Evolutionary conservation across 768 basidiomycete genomes (phyloP), one percentile per base, ranked within the genome.

Genomic region (Podaxis rugospora): DNA sequence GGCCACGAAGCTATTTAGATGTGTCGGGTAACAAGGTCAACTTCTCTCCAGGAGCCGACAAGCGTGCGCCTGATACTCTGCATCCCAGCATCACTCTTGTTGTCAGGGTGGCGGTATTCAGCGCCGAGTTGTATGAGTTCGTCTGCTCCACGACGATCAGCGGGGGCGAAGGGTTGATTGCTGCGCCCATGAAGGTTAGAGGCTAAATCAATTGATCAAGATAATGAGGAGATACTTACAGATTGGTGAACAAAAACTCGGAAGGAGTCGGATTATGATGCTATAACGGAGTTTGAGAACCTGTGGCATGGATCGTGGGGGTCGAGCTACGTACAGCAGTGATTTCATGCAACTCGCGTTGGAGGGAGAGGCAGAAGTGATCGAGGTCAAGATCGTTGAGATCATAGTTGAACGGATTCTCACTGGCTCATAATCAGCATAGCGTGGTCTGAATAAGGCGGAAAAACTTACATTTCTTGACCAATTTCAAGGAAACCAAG

Each of bases 151-250:
- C 85, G 82, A 11, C 77, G 75, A 66, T 90, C 86, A 7, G 77
- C 75, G 4, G 89, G 89, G 5, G 85, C 82, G 74, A 90, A 87
- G 0, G 89, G 89, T 71, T 88, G 83, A 71, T 90, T 91, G 71
- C 75, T 76, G 44, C 50, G 23, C 10, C 42, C 10, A 57, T 25
- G 9, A 16, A 44, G 18, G 32, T 63, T 51, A 58, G 16, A 39
- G 25, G 5, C 39, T 10, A 4, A n/a, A 25, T 23, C 27, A 35
- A 13, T 16, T 44, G 5, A n/a, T 18, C 39, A 7, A 36, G 49
- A 18, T 36, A 21, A 13, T 4, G 25, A 5, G 35, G 9, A 35
- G 40, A 18, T 11, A 58, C 68, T 57, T 63, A 76, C 75, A 79
- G 75, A 36, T 75, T 57, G 51, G 72, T 82, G 74, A 85, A 86